Base-by-base conservation (phyloP, 2,329 filamentous ascomycete genomes). In the Fusarium torreyae region DNA sequence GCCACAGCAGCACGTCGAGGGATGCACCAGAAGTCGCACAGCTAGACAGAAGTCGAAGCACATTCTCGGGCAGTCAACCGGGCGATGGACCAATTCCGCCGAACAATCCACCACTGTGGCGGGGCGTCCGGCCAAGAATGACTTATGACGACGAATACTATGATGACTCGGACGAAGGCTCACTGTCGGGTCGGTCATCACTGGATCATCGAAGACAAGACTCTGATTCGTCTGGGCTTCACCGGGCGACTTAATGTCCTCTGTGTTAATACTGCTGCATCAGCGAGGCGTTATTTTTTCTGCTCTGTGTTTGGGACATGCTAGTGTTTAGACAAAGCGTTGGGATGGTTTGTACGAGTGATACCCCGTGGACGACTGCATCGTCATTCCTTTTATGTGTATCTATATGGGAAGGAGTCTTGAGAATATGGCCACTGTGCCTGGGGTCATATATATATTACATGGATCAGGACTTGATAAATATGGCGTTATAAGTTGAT, bases 31-130 rank as follows among this genome's bases (percentile, higher is more conserved):
- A 74, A 57, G 54, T 62, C 26, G 24, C 61, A 63, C 71, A 66
- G 31, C 31, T 65, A 11, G 66, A 68, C 36, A 70, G 68, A 33
- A 73, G 68, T 39, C 65, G 72, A 59, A 74, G 72, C 58, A 70
- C 66, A 18, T 66, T 69, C 36, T 70, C 71, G 9, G 39, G 60
- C 10, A 75, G 73, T 33, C 71, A 69, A 31, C 65, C 61, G 14
- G 73, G 67, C 9, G 76, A 79, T 7, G 40, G 57, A n/a, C 68
- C 71, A 14, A 67, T 78, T 14, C 75, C 79, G 14, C 51, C 75
- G 2, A 77, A 70, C 18, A 79, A 78, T 20, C 81, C 81, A n/a
- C 81, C 81, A 3, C 71, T 83, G n/a, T 83, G 81, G 81, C 80
- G 81, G 3, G 81, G 81, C 13, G 80, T 83, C 6, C 73, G 77